Conservation (phyloP, 768 basidiomycete genomes). For the Suillus bovinus region DNA sequence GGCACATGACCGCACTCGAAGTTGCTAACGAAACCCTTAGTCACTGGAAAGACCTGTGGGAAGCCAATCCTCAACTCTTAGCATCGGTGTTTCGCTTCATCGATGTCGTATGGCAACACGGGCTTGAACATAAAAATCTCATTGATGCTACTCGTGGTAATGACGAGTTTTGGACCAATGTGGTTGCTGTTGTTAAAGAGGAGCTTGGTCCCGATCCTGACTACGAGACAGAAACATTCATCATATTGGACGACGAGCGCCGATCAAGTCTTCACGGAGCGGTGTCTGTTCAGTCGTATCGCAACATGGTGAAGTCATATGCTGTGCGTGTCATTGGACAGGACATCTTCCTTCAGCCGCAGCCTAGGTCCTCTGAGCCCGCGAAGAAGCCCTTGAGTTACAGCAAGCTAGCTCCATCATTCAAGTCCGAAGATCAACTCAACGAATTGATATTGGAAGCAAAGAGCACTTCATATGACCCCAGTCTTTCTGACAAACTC, state of each 20-base stretch:
- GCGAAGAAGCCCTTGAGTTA: slow-evolving; percentile 61
- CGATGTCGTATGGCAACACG: slow-evolving; percentile 78
- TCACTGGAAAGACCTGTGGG: slow-evolving; percentile 76
- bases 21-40: slow-evolving; percentile 66
- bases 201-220: slow-evolving; percentile 78
- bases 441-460: slow-evolving; percentile 71
- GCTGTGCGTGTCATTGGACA: slow-evolving; percentile 73
- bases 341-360: slow-evolving; percentile 67
- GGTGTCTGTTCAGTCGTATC: slow-evolving; percentile 65
- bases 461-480: slow-evolving; percentile 68
- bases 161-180: slow-evolving; percentile 66
- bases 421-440: slow-evolving; percentile 64
- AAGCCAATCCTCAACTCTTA: slow-evolving; percentile 73
- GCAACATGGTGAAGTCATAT: slow-evolving; percentile 69
- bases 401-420: slow-evolving; percentile 50
- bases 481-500: slow-evolving; percentile 66
- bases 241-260: slow-evolving; percentile 34
- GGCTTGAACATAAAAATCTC: slow-evolving; percentile 64
- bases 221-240: slow-evolving; percentile 53
- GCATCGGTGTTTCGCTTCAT: slow-evolving; percentile 75
- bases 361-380: slow-evolving; percentile 36
- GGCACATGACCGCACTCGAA: slow-evolving; percentile 58
- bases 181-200: slow-evolving; percentile 61
- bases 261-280: slow-evolving; percentile 62
- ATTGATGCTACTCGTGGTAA: slow-evolving; percentile 59